Evolutionary conservation across 345 rosid genomes (phyloP).

Genomic region (Angophora floribunda): DNA sequence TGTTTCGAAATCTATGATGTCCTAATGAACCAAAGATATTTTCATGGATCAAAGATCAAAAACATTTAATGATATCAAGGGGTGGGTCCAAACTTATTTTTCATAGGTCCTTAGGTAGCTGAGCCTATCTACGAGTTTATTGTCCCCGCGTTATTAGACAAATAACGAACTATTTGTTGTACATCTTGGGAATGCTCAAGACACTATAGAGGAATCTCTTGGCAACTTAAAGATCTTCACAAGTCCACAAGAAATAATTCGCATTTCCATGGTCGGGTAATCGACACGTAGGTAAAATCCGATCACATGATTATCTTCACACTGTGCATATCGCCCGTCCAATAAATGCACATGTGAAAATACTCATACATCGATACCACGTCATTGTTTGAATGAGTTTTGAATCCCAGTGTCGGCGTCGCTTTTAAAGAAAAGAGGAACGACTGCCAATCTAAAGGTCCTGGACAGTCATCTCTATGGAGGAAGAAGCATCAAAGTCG

Average conservation of each 20-base stretch:
- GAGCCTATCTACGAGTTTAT: background rate
- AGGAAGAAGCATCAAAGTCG: background rate
- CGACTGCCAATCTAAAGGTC: background rate
- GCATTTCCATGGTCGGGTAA: rapidly evolving
- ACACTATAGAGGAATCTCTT: background rate
- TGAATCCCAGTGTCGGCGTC: rapidly evolving
- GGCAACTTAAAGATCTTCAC: background rate
- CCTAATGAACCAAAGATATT: background rate
- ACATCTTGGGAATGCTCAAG: rapidly evolving
- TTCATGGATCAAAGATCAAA: background rate
- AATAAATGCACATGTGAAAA: no score
- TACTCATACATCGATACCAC: rapidly evolving
- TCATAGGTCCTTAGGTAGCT: rapidly evolving
- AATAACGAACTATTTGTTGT: no score
- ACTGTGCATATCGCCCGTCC: rapidly evolving
- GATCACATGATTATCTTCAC: rapidly evolving
- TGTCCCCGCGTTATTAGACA: rapidly evolving
- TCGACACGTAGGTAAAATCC: rapidly evolving
- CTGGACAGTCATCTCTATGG: background rate
- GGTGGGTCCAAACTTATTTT: background rate
- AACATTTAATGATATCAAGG: background rate
- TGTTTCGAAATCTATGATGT: rapidly evolving
- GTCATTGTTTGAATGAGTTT: rapidly evolving
- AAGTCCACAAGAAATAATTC: no score
- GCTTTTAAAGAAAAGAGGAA: background rate